Base-by-base conservation (phyloP, 208 protist genomes). In the Trypanosoma theileri region DNA sequence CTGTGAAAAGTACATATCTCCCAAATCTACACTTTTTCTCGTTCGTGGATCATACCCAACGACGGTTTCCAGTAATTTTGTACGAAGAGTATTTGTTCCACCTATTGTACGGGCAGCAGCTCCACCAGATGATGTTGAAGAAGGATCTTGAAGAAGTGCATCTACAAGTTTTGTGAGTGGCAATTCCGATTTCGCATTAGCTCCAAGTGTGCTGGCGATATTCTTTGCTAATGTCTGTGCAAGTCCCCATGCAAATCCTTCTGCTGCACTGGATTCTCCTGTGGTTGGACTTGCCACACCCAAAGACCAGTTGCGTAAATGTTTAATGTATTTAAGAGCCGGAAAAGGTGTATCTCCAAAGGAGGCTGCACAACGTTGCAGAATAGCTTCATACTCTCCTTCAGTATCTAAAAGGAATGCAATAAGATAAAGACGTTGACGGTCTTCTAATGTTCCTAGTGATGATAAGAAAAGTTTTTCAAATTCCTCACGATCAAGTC, bases 221-320 rank as follows among this genome's bases (percentile, higher is more conserved):
- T 88, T 92, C 71, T 91, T 88, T 12, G 87, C 87, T 42, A 95
- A 53, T 46, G 88, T 86, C 81, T 95, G 90, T n/a, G 90, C 90
- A 52, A 95, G 81, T 19, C 84, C 86, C 87, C 90, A 95, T 7
- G 81, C 87, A 69, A 91, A 89, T 59, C 82, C 87, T 42, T 90
- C 71, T 6, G 71, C 71, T 4, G 75, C 63, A 24, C 59, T 58
- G 6, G 57, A 55, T n/a, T 63, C 61, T 17, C 4, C 45, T 12
- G 50, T 24, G 13, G 52, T 73, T 21, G 71, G 46, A 60, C 53
- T 62, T 16, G 59, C 40, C 8, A 51, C 55, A 13, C 59, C 41
- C 10, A 86, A 28, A 4, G 86, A 91, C 87, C 86, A 95, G 62
- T 71, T 85, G 10, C 86, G 84, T 51, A 95, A 74, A 65, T 91